phyloP scores from a whole-genome alignment of 202 grass and related monocot species.

The Cymbopogon flexuosus region DNA sequence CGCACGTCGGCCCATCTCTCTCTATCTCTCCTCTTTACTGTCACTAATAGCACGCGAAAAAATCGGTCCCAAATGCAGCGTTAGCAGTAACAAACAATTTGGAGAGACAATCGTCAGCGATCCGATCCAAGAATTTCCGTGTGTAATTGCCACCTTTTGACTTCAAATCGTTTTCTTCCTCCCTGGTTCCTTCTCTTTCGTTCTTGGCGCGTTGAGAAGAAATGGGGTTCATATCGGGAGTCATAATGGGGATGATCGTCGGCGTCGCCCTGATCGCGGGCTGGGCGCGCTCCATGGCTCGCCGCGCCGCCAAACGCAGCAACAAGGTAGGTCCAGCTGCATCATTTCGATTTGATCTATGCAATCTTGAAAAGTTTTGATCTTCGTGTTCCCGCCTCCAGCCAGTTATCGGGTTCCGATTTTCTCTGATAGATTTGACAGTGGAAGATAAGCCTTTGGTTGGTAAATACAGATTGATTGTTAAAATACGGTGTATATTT shows the following conservation, averaged over 20 bases:
- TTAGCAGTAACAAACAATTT: slow-evolving; percentile 21
- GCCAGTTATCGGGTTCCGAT: neutral
- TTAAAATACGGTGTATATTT: neutral
- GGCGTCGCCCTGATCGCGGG: slow-evolving; percentile 74
- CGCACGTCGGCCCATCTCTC: neutral
- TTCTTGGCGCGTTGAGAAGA: neutral
- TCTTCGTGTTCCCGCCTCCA: neutral
- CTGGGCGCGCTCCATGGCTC: slow-evolving; percentile 58
- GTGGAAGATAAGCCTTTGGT: neutral
- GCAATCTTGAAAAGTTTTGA: neutral
- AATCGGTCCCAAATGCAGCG: slow-evolving; percentile 31
- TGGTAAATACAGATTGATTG: neutral
- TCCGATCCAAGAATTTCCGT: neutral
- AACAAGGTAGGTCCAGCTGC: slow-evolving; percentile 42
- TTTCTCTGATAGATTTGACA: neutral
- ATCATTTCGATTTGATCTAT: neutral
- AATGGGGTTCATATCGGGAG: slow-evolving; percentile 81
- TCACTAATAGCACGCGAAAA: slow-evolving; percentile 32
- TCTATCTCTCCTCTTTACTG: neutral
- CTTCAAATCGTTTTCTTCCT: neutral
- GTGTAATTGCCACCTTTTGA: neutral
- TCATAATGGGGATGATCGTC: slow-evolving; percentile 58
- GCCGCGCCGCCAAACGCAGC: slow-evolving; percentile 55
- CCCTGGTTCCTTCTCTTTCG: neutral
- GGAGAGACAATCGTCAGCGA: slow-evolving; percentile 16